Conservation (phyloP, 345 rosid species). For the Sisymbrium altissimum region DNA sequence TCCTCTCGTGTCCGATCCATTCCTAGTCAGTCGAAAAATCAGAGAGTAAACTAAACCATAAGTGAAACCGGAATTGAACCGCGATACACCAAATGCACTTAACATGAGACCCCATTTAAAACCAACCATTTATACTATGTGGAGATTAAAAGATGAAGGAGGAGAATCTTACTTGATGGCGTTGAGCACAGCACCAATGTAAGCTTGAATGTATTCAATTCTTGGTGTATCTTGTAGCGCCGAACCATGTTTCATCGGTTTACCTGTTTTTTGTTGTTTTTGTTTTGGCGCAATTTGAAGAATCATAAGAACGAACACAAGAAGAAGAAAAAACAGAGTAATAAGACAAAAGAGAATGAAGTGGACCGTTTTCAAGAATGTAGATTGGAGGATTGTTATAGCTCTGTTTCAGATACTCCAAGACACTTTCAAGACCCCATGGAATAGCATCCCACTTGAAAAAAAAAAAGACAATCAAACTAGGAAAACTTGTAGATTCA, state of each 20-base stretch:
- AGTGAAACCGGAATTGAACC: not conserved
- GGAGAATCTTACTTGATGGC: slow-evolving; percentile 36
- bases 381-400: slow-evolving; percentile 47
- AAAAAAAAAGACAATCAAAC: not conserved
- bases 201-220: slow-evolving; percentile 32
- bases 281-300: not conserved
- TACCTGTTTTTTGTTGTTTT: slow-evolving; percentile 25
- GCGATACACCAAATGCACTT: too few species aligned
- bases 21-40: slow-evolving; percentile 24
- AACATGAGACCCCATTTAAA: too few species aligned
- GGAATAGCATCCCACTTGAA: slow-evolving; percentile 40
- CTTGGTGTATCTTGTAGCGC: slow-evolving; percentile 39
- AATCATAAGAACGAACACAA: not conserved
- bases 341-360: slow-evolving; percentile 4
- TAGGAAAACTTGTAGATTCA: not conserved
- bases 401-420: slow-evolving; percentile 40
- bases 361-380: slow-evolving; percentile 48
- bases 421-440: slow-evolving; percentile 29
- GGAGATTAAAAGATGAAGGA: not conserved
- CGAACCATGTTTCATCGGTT: slow-evolving; percentile 15
- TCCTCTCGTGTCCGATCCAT: slow-evolving; percentile 48
- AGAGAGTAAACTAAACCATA: not conserved
- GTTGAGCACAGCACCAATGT: slow-evolving; percentile 42
- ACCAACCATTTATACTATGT: not conserved
- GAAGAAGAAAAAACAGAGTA: not conserved